Base-by-base conservation (phyloP, 139 green algal species). In the Tetratostichococcus sp. region DNA sequence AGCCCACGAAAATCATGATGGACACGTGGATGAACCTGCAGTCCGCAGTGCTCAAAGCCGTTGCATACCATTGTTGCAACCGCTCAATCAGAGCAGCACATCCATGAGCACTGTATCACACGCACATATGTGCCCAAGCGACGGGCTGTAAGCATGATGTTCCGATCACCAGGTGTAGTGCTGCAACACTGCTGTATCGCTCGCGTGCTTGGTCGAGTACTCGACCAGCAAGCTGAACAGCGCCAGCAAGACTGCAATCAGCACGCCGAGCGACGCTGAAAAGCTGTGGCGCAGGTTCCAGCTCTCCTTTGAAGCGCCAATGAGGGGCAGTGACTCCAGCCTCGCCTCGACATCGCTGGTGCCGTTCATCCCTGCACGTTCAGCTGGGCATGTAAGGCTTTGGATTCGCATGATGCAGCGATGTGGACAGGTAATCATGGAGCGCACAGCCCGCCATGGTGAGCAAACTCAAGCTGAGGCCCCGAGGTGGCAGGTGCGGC, bases 1-100 rank as follows among this genome's bases (percentile, higher is more conserved):
- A 65, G 39, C 77, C 86, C 2, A 91, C 62, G 70, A 88, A 91
- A 26, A 90, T 79, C 86, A 87, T 88, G 39, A 88, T 80, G 26
- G 69, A 28, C 30, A 83, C 75, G 65, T 76, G 72, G 17, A 75
- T 1, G n/a, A n/a, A 70, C 25, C 31, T 50, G 70, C 1, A 16
- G 0, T 62, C 25, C 39, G 69, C 30, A 43, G n/a, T n/a, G n/a
- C n/a, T n/a, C n/a, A n/a, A n/a, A n/a, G n/a, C n/a, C n/a, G n/a
- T n/a, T n/a, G n/a, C n/a, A n/a, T n/a, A n/a, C n/a, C n/a, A n/a
- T n/a, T n/a, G n/a, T n/a, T n/a, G n/a, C n/a, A n/a, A n/a, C n/a
- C n/a, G n/a, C n/a, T n/a, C n/a, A n/a, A n/a, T n/a, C n/a, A n/a
- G n/a, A n/a, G n/a, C n/a, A n/a, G n/a, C n/a, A n/a, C n/a, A n/a